Conservation (phyloP, 23 red algal genomes). For the Gracilaria gracilis region DNA sequence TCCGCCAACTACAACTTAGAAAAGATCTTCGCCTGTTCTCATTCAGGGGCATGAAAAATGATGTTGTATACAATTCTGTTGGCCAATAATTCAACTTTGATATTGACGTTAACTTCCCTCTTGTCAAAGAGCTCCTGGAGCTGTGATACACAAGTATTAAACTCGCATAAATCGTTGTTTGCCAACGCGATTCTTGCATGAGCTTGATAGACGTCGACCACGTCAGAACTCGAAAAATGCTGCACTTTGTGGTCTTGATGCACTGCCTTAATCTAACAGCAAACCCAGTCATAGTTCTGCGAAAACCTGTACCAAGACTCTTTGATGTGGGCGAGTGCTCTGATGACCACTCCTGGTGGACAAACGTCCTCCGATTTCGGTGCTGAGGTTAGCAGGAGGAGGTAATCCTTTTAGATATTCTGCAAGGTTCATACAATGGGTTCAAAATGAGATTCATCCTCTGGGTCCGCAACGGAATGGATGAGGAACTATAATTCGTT, state of each 20-base stretch:
- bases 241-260: slow-evolving; percentile 87
- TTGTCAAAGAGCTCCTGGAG: slow-evolving; percentile 70
- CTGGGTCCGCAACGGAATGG: slow-evolving; percentile 27
- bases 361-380: slow-evolving; percentile 66
- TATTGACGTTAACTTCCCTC: slow-evolving; percentile 16
- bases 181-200: slow-evolving; percentile 84
- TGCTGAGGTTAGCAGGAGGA: slow-evolving; percentile 76
- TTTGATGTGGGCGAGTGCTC: slow-evolving; percentile 68
- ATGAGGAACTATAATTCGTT: not conserved
- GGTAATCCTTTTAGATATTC: slow-evolving; percentile 79
- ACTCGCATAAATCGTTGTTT: slow-evolving; percentile 82
- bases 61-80: slow-evolving; percentile 74
- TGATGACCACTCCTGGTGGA: slow-evolving; percentile 68
- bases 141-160: slow-evolving; percentile 83
- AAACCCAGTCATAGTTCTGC: slow-evolving; percentile 81
- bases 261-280: slow-evolving; percentile 84
- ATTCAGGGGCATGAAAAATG: slow-evolving; percentile 44
- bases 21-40: slow-evolving; percentile 63
- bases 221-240: slow-evolving; percentile 62
- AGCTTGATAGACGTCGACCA: slow-evolving; percentile 75
- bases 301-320: slow-evolving; percentile 22
- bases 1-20: slow-evolving; percentile 32
- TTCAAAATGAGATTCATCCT: slow-evolving; percentile 58
- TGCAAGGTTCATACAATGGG: slow-evolving; percentile 65
- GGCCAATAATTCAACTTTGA: slow-evolving; percentile 54